Percentiles rank a stretch among this genome's conserved stretches.
phyloP scores from a whole-genome alignment of 176 grass and related monocot genomes.

The Aechmea fasciata region DNA sequence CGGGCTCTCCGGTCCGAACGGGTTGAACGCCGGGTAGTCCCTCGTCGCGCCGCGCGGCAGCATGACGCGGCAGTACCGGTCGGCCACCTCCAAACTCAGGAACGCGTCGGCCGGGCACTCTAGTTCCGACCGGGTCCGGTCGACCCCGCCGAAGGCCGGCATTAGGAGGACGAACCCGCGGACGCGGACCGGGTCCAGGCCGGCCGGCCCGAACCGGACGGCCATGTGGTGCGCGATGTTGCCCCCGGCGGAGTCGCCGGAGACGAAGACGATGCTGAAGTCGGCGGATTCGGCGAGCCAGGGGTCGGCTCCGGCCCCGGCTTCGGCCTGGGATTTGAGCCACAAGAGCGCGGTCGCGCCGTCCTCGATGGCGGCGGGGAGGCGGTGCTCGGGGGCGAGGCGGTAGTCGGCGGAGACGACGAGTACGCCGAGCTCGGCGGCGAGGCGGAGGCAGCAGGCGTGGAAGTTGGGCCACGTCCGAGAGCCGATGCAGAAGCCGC shows the following conservation, averaged over 20 bases:
- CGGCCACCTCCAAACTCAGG: slow-evolving; percentile 22
- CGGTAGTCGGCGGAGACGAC: slow-evolving; percentile 67
- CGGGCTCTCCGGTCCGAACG: slow-evolving; percentile 25
- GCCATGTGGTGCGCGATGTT: slow-evolving; percentile 41
- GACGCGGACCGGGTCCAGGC: slow-evolving; percentile 4
- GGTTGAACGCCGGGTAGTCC: slow-evolving; percentile 37
- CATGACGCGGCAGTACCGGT: slow-evolving; percentile 31
- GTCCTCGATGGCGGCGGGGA: slow-evolving; percentile 65
- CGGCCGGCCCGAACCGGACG: background rate
- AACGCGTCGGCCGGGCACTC: slow-evolving; percentile 8
- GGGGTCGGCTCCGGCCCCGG: background rate
- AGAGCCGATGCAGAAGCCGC: slow-evolving; percentile 45
- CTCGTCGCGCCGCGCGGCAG: slow-evolving; percentile 16
- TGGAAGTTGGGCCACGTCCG: slow-evolving; percentile 23
- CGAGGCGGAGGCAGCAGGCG: slow-evolving; percentile 28
- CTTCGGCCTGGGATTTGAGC: slow-evolving; percentile 24
- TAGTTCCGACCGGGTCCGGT: slow-evolving; percentile 22
- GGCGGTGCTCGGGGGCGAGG: slow-evolving; percentile 64
- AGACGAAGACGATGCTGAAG: slow-evolving; percentile 24
- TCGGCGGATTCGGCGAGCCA: slow-evolving; percentile 31
- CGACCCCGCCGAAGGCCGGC: slow-evolving; percentile 32
- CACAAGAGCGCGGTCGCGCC: slow-evolving; percentile 41
- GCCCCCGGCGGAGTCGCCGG: slow-evolving; percentile 34
- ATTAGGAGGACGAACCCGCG: slow-evolving; percentile 21
- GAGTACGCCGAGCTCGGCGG: slow-evolving; percentile 33